phyloP scores from a whole-genome alignment of 768 basidiomycete genomes.

The Paxillus involutus region DNA sequence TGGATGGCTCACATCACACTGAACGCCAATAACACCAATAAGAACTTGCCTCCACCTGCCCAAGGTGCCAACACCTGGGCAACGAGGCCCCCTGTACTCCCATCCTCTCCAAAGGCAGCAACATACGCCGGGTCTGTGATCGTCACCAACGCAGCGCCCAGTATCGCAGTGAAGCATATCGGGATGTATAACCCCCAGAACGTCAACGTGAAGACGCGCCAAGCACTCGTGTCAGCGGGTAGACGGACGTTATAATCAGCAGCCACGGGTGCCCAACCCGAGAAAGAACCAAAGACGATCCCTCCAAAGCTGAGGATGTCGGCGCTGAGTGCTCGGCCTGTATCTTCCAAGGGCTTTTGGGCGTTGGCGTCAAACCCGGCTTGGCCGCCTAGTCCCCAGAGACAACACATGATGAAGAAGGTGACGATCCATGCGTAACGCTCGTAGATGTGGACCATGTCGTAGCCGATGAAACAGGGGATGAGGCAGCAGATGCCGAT shows the following conservation, averaged over 20 bases:
- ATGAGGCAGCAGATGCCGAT: slow-evolving; percentile 41
- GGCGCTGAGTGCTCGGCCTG: slow-evolving; percentile 42
- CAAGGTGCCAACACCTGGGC: slow-evolving; percentile 44
- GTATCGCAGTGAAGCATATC: slow-evolving; percentile 33
- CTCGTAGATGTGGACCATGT: slow-evolving; percentile 49
- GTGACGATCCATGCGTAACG: slow-evolving; percentile 55
- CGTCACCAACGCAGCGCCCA: slow-evolving; percentile 43
- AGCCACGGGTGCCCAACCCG: slow-evolving; percentile 52
- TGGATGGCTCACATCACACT: slow-evolving; percentile 38
- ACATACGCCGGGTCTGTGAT: slow-evolving; percentile 40
- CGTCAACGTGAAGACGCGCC: slow-evolving; percentile 47
- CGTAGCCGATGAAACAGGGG: slow-evolving; percentile 48
- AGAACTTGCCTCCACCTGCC: slow-evolving; percentile 41
- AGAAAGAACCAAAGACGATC: slow-evolving; percentile 48
- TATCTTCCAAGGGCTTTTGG: slow-evolving; percentile 42
- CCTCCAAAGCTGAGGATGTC: slow-evolving; percentile 54
- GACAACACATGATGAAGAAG: slow-evolving; percentile 47
- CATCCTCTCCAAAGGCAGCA: slow-evolving; percentile 36
- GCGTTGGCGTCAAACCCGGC: slow-evolving; percentile 46
- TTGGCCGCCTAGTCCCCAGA: slow-evolving; percentile 49
- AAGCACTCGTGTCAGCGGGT: slow-evolving; percentile 41
- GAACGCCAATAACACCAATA: slow-evolving; percentile 41
- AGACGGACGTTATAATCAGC: slow-evolving; percentile 56
- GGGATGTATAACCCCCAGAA: slow-evolving; percentile 54
- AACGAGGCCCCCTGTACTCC: slow-evolving; percentile 44